These are phyloP conservation scores for Solanum hybrid DNA, from an alignment of 305 asterid species.

Conservation along the genomic window DNA sequence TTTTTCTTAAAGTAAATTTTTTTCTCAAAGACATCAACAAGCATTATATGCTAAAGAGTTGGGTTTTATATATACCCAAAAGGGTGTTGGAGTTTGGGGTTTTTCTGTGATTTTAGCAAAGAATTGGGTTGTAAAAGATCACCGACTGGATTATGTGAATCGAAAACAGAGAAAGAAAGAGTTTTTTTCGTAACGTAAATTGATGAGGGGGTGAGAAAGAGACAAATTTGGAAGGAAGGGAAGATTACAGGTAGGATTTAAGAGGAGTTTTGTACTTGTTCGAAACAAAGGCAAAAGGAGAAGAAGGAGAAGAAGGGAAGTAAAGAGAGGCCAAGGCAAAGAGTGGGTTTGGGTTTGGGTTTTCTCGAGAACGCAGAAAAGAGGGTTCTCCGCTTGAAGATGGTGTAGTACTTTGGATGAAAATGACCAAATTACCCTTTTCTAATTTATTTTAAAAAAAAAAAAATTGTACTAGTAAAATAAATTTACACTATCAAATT, in stretches of 20 bases:
- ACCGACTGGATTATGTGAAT: conserved; percentile 7
- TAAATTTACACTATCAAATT: background rate
- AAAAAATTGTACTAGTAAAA: background rate
- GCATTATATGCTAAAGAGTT: conserved; percentile 1
- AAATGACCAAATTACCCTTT: background rate
- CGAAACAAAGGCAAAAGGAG: background rate
- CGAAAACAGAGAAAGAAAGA: background rate
- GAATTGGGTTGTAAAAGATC: background rate
- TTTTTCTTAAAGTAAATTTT: background rate
- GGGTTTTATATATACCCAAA: background rate
- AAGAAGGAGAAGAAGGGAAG: background rate
- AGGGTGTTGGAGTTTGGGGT: background rate
- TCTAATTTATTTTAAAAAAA: background rate
- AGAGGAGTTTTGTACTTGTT: background rate
- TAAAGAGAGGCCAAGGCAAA: background rate
- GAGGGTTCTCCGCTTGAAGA: background rate
- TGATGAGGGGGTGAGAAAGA: background rate
- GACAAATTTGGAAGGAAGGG: background rate
- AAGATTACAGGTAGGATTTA: background rate
- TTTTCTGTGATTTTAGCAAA: background rate
- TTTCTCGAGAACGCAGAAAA: background rate
- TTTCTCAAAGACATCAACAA: conserved; percentile 2
- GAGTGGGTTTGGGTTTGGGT: background rate
- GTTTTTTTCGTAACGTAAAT: conserved; percentile 1
- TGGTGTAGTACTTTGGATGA: background rate